A percentile compares a stretch with the other conserved stretches of the same genome.
These are phyloP conservation scores for Fusarium fujikuroi DNA, from an alignment of 2,329 filamentous ascomycete species.

Conservation along the genomic window DNA sequence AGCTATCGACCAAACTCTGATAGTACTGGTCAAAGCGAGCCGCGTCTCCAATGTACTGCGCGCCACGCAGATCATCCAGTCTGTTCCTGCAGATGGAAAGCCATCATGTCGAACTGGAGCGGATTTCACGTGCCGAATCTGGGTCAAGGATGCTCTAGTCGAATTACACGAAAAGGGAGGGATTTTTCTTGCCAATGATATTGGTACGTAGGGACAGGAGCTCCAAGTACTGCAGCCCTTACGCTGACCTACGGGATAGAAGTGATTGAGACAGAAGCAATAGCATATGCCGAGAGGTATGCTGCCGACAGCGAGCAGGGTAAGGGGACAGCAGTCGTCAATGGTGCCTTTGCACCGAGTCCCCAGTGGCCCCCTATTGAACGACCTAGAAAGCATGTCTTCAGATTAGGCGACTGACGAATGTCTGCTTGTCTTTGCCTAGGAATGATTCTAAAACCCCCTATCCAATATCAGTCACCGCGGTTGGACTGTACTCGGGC, in stretches of 20 bases:
- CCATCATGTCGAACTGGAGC: neutral
- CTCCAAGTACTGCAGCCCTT: neutral
- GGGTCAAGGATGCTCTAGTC: neutral
- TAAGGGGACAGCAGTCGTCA: neutral
- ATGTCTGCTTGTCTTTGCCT: neutral
- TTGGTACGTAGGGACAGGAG: neutral
- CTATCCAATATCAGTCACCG: neutral
- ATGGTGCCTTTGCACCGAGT: neutral
- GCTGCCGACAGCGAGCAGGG: neutral
- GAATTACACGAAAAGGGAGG: neutral
- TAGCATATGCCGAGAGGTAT: neutral
- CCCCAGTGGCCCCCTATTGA: fast-evolving
- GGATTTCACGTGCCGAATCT: neutral
- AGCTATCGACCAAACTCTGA: neutral
- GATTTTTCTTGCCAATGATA: neutral
- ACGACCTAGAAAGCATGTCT: neutral
- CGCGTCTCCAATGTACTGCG: neutral
- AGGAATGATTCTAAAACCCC: neutral
- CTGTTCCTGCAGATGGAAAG: neutral
- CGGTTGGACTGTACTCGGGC: neutral
- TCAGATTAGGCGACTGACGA: neutral
- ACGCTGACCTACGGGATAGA: neutral
- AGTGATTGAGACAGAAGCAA: neutral
- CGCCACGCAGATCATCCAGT: neutral
- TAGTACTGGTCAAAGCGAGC: neutral